phyloP scores from a whole-genome alignment of 352 stramenopile genomes.

The Pythium volutum region DNA sequence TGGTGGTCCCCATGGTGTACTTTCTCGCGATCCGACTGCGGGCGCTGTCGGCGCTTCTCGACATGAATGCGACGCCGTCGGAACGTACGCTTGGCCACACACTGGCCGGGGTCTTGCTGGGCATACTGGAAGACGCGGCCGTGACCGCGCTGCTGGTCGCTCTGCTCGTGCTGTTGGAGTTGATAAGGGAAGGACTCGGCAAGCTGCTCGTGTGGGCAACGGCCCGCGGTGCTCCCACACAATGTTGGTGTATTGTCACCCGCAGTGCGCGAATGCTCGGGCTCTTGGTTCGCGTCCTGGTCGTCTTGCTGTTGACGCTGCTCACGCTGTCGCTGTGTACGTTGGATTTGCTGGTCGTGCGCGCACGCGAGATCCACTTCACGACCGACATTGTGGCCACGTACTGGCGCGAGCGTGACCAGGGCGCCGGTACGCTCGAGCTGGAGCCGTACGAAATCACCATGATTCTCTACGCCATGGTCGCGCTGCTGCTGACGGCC shows the following conservation, averaged over 20 bases:
- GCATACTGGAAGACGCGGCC: not conserved
- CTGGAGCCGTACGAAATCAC: conserved; percentile 31
- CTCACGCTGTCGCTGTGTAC: conserved; percentile 27
- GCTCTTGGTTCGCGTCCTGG: not conserved
- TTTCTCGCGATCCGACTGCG: conserved; percentile 32
- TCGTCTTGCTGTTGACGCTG: conserved; percentile 27
- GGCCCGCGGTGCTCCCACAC: too few species aligned
- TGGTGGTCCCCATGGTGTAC: conserved; percentile 19
- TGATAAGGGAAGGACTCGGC: not conserved
- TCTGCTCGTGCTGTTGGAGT: not conserved
- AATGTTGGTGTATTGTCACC: not conserved
- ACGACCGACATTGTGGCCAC: conserved; percentile 45
- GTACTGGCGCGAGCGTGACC: conserved; percentile 34
- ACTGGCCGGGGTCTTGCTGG: conserved; percentile 4
- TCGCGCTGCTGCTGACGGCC: conserved; percentile 16
- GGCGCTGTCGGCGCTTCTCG: conserved; percentile 28
- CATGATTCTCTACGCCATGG: conserved; percentile 18
- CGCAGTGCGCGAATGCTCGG: not conserved
- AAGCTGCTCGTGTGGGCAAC: not conserved
- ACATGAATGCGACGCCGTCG: conserved; percentile 25
- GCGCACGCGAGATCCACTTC: conserved; percentile 41
- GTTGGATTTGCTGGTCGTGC: conserved; percentile 42
- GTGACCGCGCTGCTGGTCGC: conserved; percentile 1
- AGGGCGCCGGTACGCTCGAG: conserved; percentile 22
- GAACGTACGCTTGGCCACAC: conserved; percentile 24